Base-by-base conservation (phyloP, 805 yeast genomes). In the Lachancea thermotolerans region DNA sequence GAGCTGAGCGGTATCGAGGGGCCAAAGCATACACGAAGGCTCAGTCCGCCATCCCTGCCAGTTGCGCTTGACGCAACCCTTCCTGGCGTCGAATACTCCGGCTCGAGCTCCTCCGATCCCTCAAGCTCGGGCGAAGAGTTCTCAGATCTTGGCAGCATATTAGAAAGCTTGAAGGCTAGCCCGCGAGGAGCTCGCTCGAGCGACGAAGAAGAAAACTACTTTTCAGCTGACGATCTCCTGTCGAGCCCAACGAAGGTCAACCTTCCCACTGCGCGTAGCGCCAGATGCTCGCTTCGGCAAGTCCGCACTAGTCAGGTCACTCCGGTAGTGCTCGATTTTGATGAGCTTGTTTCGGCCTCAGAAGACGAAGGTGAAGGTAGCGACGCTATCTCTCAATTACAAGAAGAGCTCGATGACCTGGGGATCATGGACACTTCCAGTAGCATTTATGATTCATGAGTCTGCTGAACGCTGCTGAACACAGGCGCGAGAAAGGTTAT, bases 81-180 rank as follows among this genome's bases (percentile, higher is more conserved):
- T n/a, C 53, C 65, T 1, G 52, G 55, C 35, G 59, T 60, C 4
- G 62, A 55, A 36, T 58, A 55, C 36, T 46, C 56, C 4, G 51
- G 49, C 10, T 35, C 50, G 9, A 52, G 57, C 31, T 45, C 53
- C 21, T 52, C 56, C 10, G 58, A 56, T 29, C 48, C 46, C 0
- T 52, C 52, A 41, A 52, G 57, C 32, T 53, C 59, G n/a, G 50
- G 57, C 3, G 63, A 56, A 8, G 60, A 53, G 17, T 52, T 52
- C 29, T 51, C 59, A 14, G 63, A 60, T 21, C 41, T 54, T 15
- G 53, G 49, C 14, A 48, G 55, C 15, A 43, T 44, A 8, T 44
- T 33, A 14, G 31, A 37, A 8, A 44, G 46, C 29, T 35, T 41
- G 14, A 27, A 21, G 34, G 33, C 39, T 2, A n/a, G 28, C 38